Percentiles rank a stretch among this genome's conserved stretches.
These are phyloP conservation scores for Aspergillus quadricinctus DNA, from an alignment of 2,329 filamentous ascomycete genomes.

Conservation along the genomic window DNA sequence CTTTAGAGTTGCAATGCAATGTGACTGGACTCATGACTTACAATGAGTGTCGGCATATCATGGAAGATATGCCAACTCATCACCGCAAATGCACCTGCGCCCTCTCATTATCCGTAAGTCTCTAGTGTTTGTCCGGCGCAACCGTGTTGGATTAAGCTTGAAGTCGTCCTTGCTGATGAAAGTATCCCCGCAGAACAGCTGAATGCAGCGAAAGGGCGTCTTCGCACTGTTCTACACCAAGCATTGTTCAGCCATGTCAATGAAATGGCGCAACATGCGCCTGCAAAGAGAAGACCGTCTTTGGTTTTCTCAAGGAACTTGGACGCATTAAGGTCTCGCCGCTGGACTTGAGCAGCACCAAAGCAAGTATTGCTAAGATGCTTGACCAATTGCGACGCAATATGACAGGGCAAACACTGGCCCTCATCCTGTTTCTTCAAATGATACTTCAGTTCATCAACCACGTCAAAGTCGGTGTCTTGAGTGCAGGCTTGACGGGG, in stretches of 20 bases:
- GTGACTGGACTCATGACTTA: constrained; percentile 2
- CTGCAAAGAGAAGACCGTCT: constrained; percentile 3
- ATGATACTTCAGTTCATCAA: too few relatives aligned
- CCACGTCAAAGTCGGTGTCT: too few relatives aligned
- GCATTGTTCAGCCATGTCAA: not conserved
- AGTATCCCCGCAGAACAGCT: not conserved
- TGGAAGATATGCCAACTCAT: constrained; percentile 1
- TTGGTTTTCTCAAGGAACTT: not conserved
- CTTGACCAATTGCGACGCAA: not conserved
- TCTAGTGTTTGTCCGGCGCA: not conserved
- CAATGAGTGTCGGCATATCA: not conserved
- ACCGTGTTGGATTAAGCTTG: too few relatives aligned
- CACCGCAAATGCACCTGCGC: constrained; percentile 1
- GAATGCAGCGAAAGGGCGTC: constrained; percentile 3
- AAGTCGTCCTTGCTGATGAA: too few relatives aligned
- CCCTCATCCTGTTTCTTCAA: too few relatives aligned
- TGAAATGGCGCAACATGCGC: not conserved
- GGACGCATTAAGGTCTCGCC: not conserved
- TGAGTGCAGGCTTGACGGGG: not conserved
- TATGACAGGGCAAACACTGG: not conserved
- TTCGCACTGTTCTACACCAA: constrained; percentile 2
- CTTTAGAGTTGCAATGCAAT: too few relatives aligned
- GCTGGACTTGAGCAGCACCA: not conserved
- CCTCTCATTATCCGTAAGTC: constrained; percentile 3
- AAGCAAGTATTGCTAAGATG: not conserved